Base-by-base conservation (phyloP, 1,284 basidiomycete genomes). In the Porogramme epimiltina region DNA sequence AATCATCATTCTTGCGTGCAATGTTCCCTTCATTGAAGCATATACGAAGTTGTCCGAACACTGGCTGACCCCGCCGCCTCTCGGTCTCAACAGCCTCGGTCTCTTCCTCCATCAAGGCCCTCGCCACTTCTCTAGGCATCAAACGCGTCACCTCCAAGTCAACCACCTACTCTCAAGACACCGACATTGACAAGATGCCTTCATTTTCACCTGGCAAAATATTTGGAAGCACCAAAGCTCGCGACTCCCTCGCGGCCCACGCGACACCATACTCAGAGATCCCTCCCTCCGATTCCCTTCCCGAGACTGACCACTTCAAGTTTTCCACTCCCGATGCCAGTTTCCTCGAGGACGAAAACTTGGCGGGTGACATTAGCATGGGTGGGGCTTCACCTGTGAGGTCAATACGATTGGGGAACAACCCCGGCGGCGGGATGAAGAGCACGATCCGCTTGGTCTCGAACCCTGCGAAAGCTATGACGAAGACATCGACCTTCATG, bases 111-210 rank as follows among this genome's bases (percentile, higher is more conserved):
- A 77, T 90, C 55, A 85, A 77, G 66, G 81, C 85, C 0, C 70
- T 91, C 39, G 87, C 86, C 22, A 82, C 71, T 45, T 88, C 88
- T 9, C 71, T 90, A 28, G 85, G 86, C 26, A 74, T 88, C 57
- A 86, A 82, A 64, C 81, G 82, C 37, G 66, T 70, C 38, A 60
- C 72, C 25, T 66, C 67, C 39, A 72, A 73, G 62, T 66, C 67
- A 8, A 54, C 47, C 36, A 23, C 41, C 36, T 26, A 40, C 31
- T 20, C 40, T 3, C 49, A 59, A 26, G 44, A 55, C 33, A 39
- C 18, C 24, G 33, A 43, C 37, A 22, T 37, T 31, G 38, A 8
- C 34, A 47, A 52, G 36, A 45, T 52, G 31, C 39, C 47, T 3
- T 55, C 56, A 3, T 46, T 59, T 40, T 56, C 52, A 3, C 52